These are phyloP conservation scores for Phragmites australis DNA, from an alignment of 176 grass and related monocot genomes.

Conservation along the genomic window DNA sequence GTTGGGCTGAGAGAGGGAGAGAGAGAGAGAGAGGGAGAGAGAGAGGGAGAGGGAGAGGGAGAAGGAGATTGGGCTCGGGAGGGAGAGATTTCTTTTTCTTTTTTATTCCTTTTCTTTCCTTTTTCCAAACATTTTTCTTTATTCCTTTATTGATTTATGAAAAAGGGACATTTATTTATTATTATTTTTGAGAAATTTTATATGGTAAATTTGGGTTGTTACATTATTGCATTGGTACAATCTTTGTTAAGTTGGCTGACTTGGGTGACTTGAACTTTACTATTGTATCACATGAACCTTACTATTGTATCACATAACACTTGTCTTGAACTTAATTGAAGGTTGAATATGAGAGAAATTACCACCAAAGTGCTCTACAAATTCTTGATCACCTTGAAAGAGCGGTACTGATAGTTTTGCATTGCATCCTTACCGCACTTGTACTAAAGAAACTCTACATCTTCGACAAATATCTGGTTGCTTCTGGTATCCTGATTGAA, in stretches of 20 bases:
- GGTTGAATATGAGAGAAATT: constrained; percentile 91
- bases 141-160: no score
- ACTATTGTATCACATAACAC: constrained; percentile 21
- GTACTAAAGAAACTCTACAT: not conserved
- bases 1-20: no score
- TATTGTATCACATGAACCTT: not conserved
- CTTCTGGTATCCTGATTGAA: constrained; percentile 12
- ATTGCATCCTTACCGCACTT: not conserved
- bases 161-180: no score
- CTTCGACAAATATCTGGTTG: not conserved
- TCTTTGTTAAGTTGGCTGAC: constrained; percentile 18
- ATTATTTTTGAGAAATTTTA: no score
- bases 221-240: constrained; percentile 86
- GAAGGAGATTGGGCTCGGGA: no score
- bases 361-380: constrained; percentile 84
- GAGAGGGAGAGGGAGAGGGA: no score
- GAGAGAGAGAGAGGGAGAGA: no score
- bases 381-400: constrained; percentile 93
- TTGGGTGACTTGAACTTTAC: constrained; percentile 14
- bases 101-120: no score
- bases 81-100: no score
- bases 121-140: no score
- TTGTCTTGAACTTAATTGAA: constrained; percentile 44
- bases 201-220: no score
- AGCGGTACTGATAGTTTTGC: constrained; percentile 58